phyloP scores from a whole-genome alignment of 768 basidiomycete genomes.

The Multifurca ochricompacta region DNA sequence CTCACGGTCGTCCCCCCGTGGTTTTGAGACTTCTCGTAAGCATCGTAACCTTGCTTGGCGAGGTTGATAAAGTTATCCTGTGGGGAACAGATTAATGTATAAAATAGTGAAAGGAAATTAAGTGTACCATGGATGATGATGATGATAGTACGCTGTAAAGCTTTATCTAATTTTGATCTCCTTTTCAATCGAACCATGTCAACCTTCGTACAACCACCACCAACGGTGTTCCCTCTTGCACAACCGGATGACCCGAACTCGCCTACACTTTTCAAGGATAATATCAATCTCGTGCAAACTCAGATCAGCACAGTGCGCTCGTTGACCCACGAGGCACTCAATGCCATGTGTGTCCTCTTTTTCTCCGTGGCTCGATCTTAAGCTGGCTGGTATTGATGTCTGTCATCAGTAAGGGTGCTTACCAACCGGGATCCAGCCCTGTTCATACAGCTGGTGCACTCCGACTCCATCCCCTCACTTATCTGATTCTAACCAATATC shows the following conservation, averaged over 20 bases:
- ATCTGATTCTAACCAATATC: background rate
- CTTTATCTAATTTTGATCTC: conserved; percentile 6
- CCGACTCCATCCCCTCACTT: background rate
- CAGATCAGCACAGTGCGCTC: conserved; percentile 13
- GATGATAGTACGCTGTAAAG: background rate
- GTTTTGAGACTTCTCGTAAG: conserved; percentile 33
- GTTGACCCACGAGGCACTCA: conserved; percentile 15
- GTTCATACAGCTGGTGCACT: conserved; percentile 12
- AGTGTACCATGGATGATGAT: conserved; percentile 4
- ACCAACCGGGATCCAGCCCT: conserved; percentile 14
- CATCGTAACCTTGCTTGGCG: conserved; percentile 57
- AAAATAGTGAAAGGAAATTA: background rate
- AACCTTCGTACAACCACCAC: conserved; percentile 4
- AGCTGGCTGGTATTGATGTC: background rate
- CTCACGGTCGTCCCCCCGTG: conserved; percentile 31
- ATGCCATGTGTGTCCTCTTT: conserved; percentile 12
- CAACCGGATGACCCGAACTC: conserved; percentile 18
- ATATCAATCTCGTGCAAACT: conserved; percentile 11
- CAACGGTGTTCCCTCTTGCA: conserved; percentile 5
- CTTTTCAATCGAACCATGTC: conserved; percentile 6
- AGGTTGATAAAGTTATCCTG: conserved; percentile 64
- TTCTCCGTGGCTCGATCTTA: background rate
- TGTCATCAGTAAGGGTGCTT: conserved; percentile 11
- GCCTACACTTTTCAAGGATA: conserved; percentile 18
- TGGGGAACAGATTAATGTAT: background rate